Conservation (phyloP, 2,329 filamentous ascomycete genomes). For the Arthrobotrys musiformis region DNA sequence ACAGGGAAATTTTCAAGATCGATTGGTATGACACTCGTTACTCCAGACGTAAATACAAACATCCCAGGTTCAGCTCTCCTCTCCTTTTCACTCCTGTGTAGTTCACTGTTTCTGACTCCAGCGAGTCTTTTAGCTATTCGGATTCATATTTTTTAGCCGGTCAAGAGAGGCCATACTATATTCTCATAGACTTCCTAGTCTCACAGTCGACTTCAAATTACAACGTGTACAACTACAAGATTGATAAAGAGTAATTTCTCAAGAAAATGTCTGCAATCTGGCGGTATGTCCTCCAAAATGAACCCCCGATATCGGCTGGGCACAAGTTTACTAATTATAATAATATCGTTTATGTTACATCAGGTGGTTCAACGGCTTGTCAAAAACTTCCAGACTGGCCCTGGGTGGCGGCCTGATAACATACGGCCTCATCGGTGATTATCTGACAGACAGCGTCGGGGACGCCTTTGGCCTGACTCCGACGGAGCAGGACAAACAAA, state of each 20-base stretch:
- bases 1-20: conserved; percentile 14
- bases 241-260: too few relatives aligned
- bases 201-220: too few relatives aligned
- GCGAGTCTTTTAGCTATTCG: too few relatives aligned
- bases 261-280: conserved; percentile 50
- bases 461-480: conserved; percentile 77
- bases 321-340: not conserved
- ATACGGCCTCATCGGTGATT: conserved; percentile 80
- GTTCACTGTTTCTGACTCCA: not conserved
- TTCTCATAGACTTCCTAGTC: too few relatives aligned
- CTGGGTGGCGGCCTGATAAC: conserved; percentile 79
- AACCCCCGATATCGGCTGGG: not conserved
- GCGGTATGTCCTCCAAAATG: conserved; percentile 26
- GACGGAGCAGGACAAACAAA: conserved; percentile 77
- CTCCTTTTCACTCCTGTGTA: conserved; percentile 1
- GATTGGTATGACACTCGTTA: not conserved
- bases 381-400: conserved; percentile 75
- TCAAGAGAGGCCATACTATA: too few relatives aligned
- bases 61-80: not conserved
- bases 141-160: not conserved
- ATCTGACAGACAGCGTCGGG: conserved; percentile 77
- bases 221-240: too few relatives aligned
- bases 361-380: conserved; percentile 77
- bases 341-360: not conserved
- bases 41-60: conserved; percentile 4